Evolutionary conservation across 768 basidiomycete genomes (phyloP), one percentile per base, ranked within the genome.

Genomic region (Candolleomyces eurysporus): DNA sequence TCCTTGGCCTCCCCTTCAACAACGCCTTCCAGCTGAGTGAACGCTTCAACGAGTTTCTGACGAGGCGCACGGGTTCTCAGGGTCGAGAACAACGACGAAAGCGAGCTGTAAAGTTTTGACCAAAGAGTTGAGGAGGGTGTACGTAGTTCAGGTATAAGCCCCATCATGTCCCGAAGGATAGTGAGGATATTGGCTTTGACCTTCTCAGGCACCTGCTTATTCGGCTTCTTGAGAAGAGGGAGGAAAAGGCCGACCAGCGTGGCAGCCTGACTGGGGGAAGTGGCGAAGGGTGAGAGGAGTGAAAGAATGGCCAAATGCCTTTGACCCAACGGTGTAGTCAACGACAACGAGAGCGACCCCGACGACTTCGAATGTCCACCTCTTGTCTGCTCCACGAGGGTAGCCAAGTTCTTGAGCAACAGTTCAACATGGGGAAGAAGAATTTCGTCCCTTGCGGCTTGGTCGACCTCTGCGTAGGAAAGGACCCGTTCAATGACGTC

Each of bases 301-400:
- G 94, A 92, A 10, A 99, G 79, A 26, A 98, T 87, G 42, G 76
- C 69, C 64, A 98, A 89, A 71, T 95, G 92, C 11, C 95, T 84
- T 61, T 94, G 90, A 3, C 85, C 85, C 3, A 97, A 76, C 0
- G 84, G 86, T 31, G 83, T 86, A 3, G 87, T 79, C 26, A 88
- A 69, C 5, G 75, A 67, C 39, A 61, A 26, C 17, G 61, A 61
- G 4, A 61, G 39, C 13, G 54, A 56, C 5, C 54, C 54, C n/a
- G 48, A 19, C 2, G 59, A 21, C 51, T 52, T 54, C 9, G 32
- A 43, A 40, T 61, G 43, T n/a, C 36, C 46, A 36, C 45, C 55
- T 61, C 85, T 88, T 58, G 80, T 85, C 36, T 79, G 79, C 66
- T 89, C 83, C 21, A 94, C 86, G 8, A 95, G 76, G 2, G 73